Base-by-base conservation (phyloP, 1,139 yeast species). In the Pneumocystis oryctolagi region DNA sequence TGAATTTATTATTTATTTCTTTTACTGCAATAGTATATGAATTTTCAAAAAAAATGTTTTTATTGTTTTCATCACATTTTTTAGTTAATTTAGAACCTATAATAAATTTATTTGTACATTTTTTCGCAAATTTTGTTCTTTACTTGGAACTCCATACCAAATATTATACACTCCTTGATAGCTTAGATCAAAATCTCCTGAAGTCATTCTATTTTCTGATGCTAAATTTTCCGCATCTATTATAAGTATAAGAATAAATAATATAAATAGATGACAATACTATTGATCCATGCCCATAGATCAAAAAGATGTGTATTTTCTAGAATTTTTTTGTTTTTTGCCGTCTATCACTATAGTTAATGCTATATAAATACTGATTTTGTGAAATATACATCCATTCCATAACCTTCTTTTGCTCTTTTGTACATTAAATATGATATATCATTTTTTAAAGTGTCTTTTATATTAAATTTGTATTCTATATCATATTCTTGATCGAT, bases 281-380 rank as follows among this genome's bases (percentile, higher is more conserved):
- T 80, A 6, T 83, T 81, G 34, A 90, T 74, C 97, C 97, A 90
- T 69, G 85, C 82, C 97, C 97, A 90, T 0, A 95, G 85, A 68
- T 87, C 84, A 66, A 85, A 77, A 47, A 89, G 76, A 67, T 83
- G 82, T 40, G 83, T 85, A 35, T 83, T 75, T 18, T 83, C 87
- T 60, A 89, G 75, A 18, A 88, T 77, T 28, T 78, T 77, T 53
- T 85, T 80, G 66, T 90, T 90, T 56, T 74, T 75, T 60, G 16
- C 30, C 3, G 59, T 14, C 37, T 57, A 39, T 6, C 9, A 47
- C 25, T 47, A 47, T 47, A 25, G 8, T 47, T 9, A 57, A n/a
- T 12, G 14, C 30, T 39, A 30, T 9, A 20, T 20, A 57, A 14
- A 16, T 57, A 14, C 12, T 57, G 12, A 35, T 57, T 35, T 20